Evolutionary conservation across 257 asterid genomes (phyloP), one percentile per base, ranked within the genome.

Genomic region (Dorcoceras hygrometricum): DNA sequence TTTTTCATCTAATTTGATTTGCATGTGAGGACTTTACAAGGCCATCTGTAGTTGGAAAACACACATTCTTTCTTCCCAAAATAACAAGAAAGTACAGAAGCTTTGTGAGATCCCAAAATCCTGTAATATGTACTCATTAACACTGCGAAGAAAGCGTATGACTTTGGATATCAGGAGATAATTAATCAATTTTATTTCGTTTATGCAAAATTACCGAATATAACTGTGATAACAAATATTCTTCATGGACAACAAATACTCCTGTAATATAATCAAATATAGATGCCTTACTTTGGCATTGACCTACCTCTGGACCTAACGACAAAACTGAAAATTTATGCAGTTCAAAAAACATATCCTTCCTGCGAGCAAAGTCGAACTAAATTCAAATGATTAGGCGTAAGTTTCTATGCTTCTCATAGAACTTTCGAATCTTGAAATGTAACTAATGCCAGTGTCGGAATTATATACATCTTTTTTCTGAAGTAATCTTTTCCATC

Each of bases 1-100:
- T 43, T 32, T 61, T 23, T 51, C 11, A 57, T 58, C 50, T 57
- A 20, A 19, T 60, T 74, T 55, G 57, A 51, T 46, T 68, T 53
- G 27, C 25, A 57, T 56, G 14, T 43, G 58, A 46, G 57, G 56
- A 59, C 28, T 25, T 23, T 19, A 51, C 20, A 31, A 27, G 29
- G 19, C 63, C 48, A 22, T 43, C 63, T 57, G 23, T 62, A 56
- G n/a, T 59, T 25, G 58, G 51, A 23, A 58, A 66, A 27, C 29
- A 43, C 51, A 12, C 50, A 39, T 4, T 14, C 7, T 16, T 18
- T 46, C 22, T 46, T 46, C 54, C 8, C 20, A 14, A 46, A 46
- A 18, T 46, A 22, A 46, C 18, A 16, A 46, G 54, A 46, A 4
- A 46, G 20, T 46, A 46, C 18, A 18, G 2, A 46, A 46, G 8